Base-by-base conservation (phyloP, 306 rosid species). In the Mimosa pudica region DNA sequence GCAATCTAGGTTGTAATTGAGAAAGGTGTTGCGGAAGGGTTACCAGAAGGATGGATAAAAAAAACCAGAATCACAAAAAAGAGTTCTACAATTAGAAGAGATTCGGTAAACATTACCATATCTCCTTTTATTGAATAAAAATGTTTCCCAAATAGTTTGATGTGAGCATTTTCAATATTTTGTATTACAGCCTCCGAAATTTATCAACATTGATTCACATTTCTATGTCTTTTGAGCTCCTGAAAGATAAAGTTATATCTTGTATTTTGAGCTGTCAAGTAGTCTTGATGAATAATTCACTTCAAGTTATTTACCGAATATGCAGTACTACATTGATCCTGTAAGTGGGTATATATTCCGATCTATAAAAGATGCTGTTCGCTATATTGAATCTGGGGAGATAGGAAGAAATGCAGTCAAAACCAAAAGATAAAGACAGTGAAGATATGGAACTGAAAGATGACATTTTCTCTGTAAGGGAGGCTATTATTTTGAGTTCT, bases 301-400 rank as follows among this genome's bases (percentile, higher is more conserved):
- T 47, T 54, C 67, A 47, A 70, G 54, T 79, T 71, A 7, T 55
- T 5, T 68, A 76, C 70, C 70, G n/a, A 82, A 33, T 75, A 42
- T 79, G 85, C 90, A 92, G 95, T 84, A 54, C 60, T 90, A 92
- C 84, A 90, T 76, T 71, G 92, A 89, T 85, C 97, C 97, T 79
- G 67, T 79, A 55, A 89, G 84, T 84, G 90, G 90, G 13, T 86
- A 79, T 74, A 79, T 73, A 30, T 87, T 90, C 80, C 86, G 89
- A 75, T 89, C 97, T 7, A 51, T 85, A 75, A 86, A 81, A 85
- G 95, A 85, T 12, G 92, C 72, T 64, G 80, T 41, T 57, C 87
- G 79, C 61, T 86, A 90, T 85, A 85, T 89, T 74, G 82, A 81
- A 78, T 80, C 87, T 79, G 91, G 91, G 67, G 77, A 81, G 32